phyloP scores from a whole-genome alignment of 2,329 filamentous ascomycete genomes.

The Aureobasidium zeae region DNA sequence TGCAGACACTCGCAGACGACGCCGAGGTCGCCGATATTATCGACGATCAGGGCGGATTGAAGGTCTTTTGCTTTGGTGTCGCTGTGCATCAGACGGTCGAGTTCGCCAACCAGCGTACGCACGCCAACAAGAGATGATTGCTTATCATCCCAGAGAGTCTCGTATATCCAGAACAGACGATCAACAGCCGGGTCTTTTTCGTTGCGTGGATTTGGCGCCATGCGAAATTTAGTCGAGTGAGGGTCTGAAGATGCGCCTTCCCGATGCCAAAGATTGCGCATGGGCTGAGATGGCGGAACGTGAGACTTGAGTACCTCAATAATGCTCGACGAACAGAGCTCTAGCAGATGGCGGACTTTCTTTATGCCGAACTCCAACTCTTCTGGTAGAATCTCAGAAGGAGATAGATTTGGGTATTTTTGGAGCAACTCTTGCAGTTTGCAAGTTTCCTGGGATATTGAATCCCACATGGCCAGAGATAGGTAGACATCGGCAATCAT shows the following conservation, averaged over 20 bases:
- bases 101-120: background rate
- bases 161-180: slow-evolving; percentile 5
- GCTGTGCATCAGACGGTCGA: background rate
- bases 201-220: background rate
- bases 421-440: background rate
- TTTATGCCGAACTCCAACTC: background rate
- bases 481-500: slow-evolving; percentile 19
- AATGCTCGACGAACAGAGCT: slow-evolving; percentile 17
- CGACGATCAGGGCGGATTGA: slow-evolving; percentile 1
- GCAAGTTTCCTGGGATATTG: slow-evolving; percentile 15
- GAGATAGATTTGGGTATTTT: background rate
- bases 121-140: background rate
- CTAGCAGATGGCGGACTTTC: background rate
- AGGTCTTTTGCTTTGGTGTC: slow-evolving; percentile 5
- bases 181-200: background rate
- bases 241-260: slow-evolving; percentile 15
- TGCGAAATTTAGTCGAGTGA: slow-evolving; percentile 2
- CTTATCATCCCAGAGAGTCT: slow-evolving; percentile 3
- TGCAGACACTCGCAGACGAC: slow-evolving; percentile 3
- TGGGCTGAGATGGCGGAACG: slow-evolving; percentile 34
- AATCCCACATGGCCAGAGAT: slow-evolving; percentile 20
- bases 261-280: slow-evolving; percentile 21
- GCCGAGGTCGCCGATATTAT: slow-evolving; percentile 4
- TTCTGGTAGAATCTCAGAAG: background rate
- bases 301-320: slow-evolving; percentile 22